phyloP scores from a whole-genome alignment of 2,329 filamentous ascomycete species.

The Stemphylium lycopersici region DNA sequence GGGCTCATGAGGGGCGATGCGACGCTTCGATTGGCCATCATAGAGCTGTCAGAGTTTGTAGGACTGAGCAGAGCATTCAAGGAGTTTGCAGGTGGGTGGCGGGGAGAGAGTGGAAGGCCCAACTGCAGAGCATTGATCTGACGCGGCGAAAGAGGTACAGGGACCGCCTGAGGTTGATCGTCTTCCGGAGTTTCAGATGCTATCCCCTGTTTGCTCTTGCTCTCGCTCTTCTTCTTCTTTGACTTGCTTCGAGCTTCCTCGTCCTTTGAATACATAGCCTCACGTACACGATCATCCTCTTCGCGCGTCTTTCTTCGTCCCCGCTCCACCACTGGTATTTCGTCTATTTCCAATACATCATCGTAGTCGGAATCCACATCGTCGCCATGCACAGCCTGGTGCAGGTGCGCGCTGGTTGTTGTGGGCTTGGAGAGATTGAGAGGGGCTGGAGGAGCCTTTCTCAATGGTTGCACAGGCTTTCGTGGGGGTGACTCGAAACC shows the following conservation, averaged over 20 bases:
- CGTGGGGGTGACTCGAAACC: conserved; percentile 45
- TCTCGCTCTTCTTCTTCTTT: conserved; percentile 68
- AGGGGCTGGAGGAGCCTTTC: conserved; percentile 86
- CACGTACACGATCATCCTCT: conserved; percentile 82
- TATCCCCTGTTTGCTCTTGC: conserved; percentile 54
- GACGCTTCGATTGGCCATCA: conserved; percentile 48
- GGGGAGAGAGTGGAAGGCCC: conserved; percentile 48
- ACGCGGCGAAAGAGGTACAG: conserved; percentile 37
- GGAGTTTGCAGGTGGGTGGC: conserved; percentile 45
- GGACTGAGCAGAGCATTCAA: conserved; percentile 59
- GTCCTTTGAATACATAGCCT: conserved; percentile 69
- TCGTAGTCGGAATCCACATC: conserved; percentile 84
- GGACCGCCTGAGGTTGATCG: conserved; percentile 24
- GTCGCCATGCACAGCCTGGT: conserved; percentile 57
- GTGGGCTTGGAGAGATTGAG: conserved; percentile 68
- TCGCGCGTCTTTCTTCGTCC: conserved; percentile 84
- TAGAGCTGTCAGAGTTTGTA: conserved; percentile 48
- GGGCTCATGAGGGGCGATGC: conserved; percentile 62
- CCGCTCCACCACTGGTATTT: conserved; percentile 64
- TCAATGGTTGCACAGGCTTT: conserved; percentile 55
- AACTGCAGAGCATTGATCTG: conserved; percentile 38
- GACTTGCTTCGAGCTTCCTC: conserved; percentile 74
- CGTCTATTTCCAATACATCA: conserved; percentile 73
- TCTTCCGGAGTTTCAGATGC: conserved; percentile 26
- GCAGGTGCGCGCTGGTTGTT: conserved; percentile 52